Conservation (phyloP, 2,329 filamentous ascomycete genomes). For the Westerdykella sp. region DNA sequence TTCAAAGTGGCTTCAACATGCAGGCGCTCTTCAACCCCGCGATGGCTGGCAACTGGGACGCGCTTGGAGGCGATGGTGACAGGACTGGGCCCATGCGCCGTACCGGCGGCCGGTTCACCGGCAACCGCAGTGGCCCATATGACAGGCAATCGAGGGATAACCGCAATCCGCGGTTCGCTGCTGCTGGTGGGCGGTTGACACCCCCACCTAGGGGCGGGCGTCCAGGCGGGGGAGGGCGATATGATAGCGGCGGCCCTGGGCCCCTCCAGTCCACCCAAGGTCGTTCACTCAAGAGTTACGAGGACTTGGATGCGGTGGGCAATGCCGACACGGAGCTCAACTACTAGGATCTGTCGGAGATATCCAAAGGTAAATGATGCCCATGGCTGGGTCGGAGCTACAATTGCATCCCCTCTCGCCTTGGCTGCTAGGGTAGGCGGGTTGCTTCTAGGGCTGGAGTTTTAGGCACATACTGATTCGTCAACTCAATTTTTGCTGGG, state of each 20-base stretch:
- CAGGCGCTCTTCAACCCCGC: slow-evolving; percentile 46
- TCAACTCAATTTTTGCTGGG: no score
- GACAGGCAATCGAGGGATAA: slow-evolving; percentile 36
- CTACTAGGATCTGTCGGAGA: slow-evolving; percentile 52
- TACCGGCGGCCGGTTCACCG: slow-evolving; percentile 31
- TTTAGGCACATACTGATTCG: no score
- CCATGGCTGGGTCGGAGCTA: no score
- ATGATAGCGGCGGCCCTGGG: slow-evolving; percentile 70
- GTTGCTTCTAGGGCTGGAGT: no score
- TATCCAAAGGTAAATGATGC: neutral
- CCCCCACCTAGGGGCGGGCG: slow-evolving; percentile 46
- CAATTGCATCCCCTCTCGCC: no score
- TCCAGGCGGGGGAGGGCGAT: slow-evolving; percentile 47
- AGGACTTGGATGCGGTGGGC: slow-evolving; percentile 79
- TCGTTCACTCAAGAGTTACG: slow-evolving; percentile 90
- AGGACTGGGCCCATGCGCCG: slow-evolving; percentile 41
- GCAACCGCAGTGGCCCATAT: slow-evolving; percentile 36
- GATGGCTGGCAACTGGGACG: slow-evolving; percentile 53
- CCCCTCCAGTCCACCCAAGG: slow-evolving; percentile 89
- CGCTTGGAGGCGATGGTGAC: slow-evolving; percentile 30
- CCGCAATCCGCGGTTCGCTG: slow-evolving; percentile 44
- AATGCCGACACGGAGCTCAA: slow-evolving; percentile 70
- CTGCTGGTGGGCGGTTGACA: slow-evolving; percentile 44
- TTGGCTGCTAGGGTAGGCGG: no score
- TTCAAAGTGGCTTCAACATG: slow-evolving; percentile 33